Conservation (phyloP, 345 rosid species). For the Citrus inodora region DNA sequence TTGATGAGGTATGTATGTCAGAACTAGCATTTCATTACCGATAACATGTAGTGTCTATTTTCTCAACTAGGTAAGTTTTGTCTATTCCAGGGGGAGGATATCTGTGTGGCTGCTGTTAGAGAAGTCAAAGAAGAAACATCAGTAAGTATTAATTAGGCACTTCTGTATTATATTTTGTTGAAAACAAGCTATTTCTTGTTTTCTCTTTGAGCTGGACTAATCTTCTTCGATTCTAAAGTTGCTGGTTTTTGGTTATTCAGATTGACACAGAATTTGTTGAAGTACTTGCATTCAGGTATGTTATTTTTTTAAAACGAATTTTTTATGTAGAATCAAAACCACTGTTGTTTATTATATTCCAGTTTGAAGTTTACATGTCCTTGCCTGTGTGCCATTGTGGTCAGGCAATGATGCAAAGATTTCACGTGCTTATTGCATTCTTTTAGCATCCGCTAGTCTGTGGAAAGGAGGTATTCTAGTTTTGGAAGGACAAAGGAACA, state of each 20-base stretch:
- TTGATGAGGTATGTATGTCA: constrained; percentile 50
- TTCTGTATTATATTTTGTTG: background rate
- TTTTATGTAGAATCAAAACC: background rate
- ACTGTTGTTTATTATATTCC: background rate
- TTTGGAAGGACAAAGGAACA: background rate
- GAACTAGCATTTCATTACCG: background rate
- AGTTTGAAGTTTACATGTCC: background rate
- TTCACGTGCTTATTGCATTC: background rate
- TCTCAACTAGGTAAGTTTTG: background rate
- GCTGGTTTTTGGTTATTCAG: constrained; percentile 36
- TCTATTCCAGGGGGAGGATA: constrained; percentile 71
- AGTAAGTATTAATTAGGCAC: constrained; percentile 36
- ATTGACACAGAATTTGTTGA: constrained; percentile 72
- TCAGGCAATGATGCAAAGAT: background rate
- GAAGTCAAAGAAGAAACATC: constrained; percentile 96
- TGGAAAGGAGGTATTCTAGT: background rate
- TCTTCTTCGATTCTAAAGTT: background rate
- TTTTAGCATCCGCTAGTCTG: background rate
- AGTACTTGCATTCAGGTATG: constrained; percentile 82
- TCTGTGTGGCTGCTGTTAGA: constrained; percentile 69
- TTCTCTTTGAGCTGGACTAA: background rate
- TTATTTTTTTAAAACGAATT: background rate
- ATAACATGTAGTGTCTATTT: background rate
- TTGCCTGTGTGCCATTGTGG: background rate
- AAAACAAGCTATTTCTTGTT: background rate